These are phyloP conservation scores for Nigrospora osmanthi DNA, from an alignment of 2,329 filamentous ascomycete genomes.

Conservation along the genomic window DNA sequence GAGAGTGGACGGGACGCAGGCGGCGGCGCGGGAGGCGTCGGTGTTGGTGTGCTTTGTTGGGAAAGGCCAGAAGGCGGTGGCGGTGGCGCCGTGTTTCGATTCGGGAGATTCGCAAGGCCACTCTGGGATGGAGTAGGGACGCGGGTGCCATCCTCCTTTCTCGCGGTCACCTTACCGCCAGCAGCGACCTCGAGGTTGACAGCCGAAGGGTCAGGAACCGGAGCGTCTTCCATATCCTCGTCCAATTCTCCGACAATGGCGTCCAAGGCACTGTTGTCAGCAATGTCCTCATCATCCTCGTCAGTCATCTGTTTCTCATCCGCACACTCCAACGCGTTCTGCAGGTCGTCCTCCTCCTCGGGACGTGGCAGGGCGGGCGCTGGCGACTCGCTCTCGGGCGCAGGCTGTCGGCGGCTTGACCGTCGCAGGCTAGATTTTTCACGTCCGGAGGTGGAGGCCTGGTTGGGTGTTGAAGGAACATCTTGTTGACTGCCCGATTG, in stretches of 20 bases:
- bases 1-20: slow-evolving; percentile 62
- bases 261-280: slow-evolving; percentile 63
- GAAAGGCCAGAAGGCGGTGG: slow-evolving; percentile 18
- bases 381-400: slow-evolving; percentile 40
- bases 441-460: slow-evolving; percentile 38
- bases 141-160: slow-evolving; percentile 84
- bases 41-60: slow-evolving; percentile 30
- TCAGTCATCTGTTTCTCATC: slow-evolving; percentile 81
- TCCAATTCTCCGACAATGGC: slow-evolving; percentile 88
- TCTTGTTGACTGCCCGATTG: slow-evolving; percentile 34
- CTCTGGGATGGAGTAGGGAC: slow-evolving; percentile 72
- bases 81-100: slow-evolving; percentile 26
- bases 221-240: slow-evolving; percentile 68
- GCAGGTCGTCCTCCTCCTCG: slow-evolving; percentile 51
- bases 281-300: slow-evolving; percentile 58
- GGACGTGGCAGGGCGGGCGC: slow-evolving; percentile 43
- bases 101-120: slow-evolving; percentile 26
- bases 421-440: slow-evolving; percentile 55
- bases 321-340: slow-evolving; percentile 79
- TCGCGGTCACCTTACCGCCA: slow-evolving; percentile 80
- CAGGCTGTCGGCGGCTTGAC: slow-evolving; percentile 52
- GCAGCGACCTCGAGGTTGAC: slow-evolving; percentile 87
- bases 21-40: slow-evolving; percentile 30
- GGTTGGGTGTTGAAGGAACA: slow-evolving; percentile 32
- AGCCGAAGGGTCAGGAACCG: slow-evolving; percentile 72